These are phyloP conservation scores for Cyberlindnera euphorbiae DNA, from an alignment of 805 yeast genomes.

Conservation along the genomic window DNA sequence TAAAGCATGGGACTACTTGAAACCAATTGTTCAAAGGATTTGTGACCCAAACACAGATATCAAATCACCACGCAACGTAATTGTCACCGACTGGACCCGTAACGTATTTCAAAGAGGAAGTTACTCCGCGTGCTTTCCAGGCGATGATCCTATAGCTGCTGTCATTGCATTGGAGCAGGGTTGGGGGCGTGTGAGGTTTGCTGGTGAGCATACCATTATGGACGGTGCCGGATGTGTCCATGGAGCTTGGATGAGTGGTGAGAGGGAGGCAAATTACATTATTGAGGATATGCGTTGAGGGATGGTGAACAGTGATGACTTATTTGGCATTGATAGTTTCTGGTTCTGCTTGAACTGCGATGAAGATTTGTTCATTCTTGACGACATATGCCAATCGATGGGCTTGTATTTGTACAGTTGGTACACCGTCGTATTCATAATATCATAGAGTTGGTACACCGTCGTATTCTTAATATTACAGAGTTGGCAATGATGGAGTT, in stretches of 20 bases:
- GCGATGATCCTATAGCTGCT: slow-evolving; percentile 63
- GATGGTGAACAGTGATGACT: not conserved
- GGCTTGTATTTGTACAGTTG: too few relatives aligned
- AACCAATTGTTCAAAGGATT: slow-evolving; percentile 34
- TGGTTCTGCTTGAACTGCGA: too few relatives aligned
- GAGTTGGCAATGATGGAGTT: too few relatives aligned
- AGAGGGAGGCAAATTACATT: slow-evolving; percentile 45
- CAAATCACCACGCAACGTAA: slow-evolving; percentile 38
- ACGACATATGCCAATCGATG: too few relatives aligned
- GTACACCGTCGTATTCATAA: too few relatives aligned
- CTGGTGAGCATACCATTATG: slow-evolving; percentile 83
- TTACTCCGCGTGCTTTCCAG: slow-evolving; percentile 65
- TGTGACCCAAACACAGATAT: slow-evolving; percentile 9
- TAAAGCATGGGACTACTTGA: slow-evolving; percentile 51
- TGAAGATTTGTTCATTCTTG: too few relatives aligned
- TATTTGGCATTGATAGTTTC: too few relatives aligned
- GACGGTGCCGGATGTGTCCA: slow-evolving; percentile 93
- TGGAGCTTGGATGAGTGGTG: slow-evolving; percentile 82
- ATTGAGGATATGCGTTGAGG: not conserved
- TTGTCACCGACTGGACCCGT: slow-evolving; percentile 69
- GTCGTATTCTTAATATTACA: too few relatives aligned
- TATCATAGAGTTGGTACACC: too few relatives aligned
- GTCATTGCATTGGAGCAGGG: slow-evolving; percentile 61
- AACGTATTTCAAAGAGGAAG: slow-evolving; percentile 82
- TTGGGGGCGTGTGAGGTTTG: slow-evolving; percentile 62